Percentiles rank a stretch among this genome's conserved stretches.
phyloP scores from a whole-genome alignment of 2,329 filamentous ascomycete genomes.

The Monascus ruber region DNA sequence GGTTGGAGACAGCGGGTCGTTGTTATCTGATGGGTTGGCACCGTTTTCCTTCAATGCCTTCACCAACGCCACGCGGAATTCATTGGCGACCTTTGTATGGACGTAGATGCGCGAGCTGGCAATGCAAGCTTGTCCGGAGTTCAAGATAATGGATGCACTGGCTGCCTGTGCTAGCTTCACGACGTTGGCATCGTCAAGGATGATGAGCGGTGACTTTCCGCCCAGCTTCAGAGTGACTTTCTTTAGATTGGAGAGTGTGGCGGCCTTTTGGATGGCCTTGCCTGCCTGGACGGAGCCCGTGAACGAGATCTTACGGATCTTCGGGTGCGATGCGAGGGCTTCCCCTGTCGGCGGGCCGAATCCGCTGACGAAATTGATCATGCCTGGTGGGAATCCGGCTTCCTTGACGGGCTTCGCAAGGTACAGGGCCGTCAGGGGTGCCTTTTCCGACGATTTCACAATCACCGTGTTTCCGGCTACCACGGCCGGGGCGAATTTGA shows the following conservation, averaged over 20 bases:
- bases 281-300: conserved; percentile 66
- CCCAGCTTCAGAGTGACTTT: conserved; percentile 33
- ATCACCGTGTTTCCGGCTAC: not conserved
- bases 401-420: conserved; percentile 53
- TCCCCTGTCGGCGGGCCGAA: conserved; percentile 62
- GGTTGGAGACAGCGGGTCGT: not conserved
- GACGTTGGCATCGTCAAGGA: conserved; percentile 50
- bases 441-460: not conserved
- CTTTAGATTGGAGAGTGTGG: conserved; percentile 58
- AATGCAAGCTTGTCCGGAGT: conserved; percentile 50
- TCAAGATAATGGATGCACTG: conserved; percentile 35
- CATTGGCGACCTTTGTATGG: conserved; percentile 46
- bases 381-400: conserved; percentile 67
- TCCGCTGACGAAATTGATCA: conserved; percentile 64
- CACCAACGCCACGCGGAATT: conserved; percentile 53
- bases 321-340: conserved; percentile 64
- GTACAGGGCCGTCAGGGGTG: conserved; percentile 19
- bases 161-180: conserved; percentile 54
- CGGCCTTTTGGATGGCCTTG: conserved; percentile 68
- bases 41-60: conserved; percentile 48
- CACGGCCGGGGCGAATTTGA: not conserved
- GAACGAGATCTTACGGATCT: conserved; percentile 73
- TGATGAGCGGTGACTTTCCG: conserved; percentile 44
- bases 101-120: conserved; percentile 50
- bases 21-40: conserved; percentile 36